These are phyloP conservation scores for Hypomontagnella monticulosa DNA, from an alignment of 495 filamentous ascomycete species.

Conservation along the genomic window DNA sequence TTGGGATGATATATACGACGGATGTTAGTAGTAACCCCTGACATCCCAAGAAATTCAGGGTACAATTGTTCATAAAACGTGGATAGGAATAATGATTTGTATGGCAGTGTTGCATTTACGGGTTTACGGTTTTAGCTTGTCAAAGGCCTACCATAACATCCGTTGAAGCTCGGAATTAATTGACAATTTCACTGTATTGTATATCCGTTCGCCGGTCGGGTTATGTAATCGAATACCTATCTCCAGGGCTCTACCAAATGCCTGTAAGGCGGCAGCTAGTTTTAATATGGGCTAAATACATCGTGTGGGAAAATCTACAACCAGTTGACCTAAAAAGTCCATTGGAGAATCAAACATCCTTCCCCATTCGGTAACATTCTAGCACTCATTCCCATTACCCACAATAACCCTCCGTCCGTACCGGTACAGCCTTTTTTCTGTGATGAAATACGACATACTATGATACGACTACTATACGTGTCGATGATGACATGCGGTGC, in stretches of 20 bases:
- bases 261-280: conserved; percentile 30
- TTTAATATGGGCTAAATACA: conserved; percentile 33
- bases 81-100: conserved; percentile 13
- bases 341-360: conserved; percentile 4
- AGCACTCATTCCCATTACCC: conserved; percentile 3
- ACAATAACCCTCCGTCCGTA: too few species aligned
- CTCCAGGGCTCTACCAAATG: not conserved
- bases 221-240: too few species aligned
- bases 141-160: not conserved
- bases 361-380: conserved; percentile 23
- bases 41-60: not conserved
- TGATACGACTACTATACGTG: too few species aligned
- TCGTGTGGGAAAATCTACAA: conserved; percentile 6
- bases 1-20: conserved; percentile 31
- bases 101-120: conserved; percentile 5
- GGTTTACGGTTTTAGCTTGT: not conserved
- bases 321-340: too few species aligned
- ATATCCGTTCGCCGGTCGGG: too few species aligned
- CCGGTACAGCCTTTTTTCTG: too few species aligned
- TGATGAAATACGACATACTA: too few species aligned
- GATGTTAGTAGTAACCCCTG: not conserved
- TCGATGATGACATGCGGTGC: too few species aligned
- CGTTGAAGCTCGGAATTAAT: too few species aligned
- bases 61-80: not conserved
- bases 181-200: too few species aligned